Conservation (phyloP, 305 asterid species). For the Fraxinus sp. region DNA sequence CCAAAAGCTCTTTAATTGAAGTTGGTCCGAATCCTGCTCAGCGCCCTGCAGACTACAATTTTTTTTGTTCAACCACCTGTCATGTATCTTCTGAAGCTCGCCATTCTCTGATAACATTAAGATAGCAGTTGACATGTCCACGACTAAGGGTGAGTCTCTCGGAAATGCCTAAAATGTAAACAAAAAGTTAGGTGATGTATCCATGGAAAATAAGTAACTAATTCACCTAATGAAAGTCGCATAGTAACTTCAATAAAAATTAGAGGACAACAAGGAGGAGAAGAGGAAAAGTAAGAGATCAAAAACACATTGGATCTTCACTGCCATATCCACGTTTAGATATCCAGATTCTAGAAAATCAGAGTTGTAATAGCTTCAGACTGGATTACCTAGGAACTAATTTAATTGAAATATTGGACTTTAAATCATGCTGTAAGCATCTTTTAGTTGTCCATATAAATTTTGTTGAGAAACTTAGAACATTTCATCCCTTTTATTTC, state of each 20-base stretch:
- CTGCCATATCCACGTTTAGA: neutral
- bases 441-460: neutral
- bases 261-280: neutral
- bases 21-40: slow-evolving; percentile 40
- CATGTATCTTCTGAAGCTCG: slow-evolving; percentile 58
- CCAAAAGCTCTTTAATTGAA: slow-evolving; percentile 59
- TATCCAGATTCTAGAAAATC: neutral
- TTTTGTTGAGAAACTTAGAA: neutral
- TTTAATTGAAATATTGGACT: neutral
- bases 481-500: neutral
- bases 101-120: slow-evolving; percentile 64
- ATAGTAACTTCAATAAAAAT: neutral
- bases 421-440: neutral
- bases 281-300: neutral
- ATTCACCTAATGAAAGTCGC: neutral
- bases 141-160: slow-evolving; percentile 69
- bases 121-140: slow-evolving; percentile 76
- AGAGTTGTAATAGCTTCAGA: neutral
- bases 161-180: slow-evolving; percentile 54
- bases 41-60: slow-evolving; percentile 37
- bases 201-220: neutral
- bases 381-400: neutral
- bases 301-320: neutral
- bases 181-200: neutral
- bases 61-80: slow-evolving; percentile 50